phyloP scores from a whole-genome alignment of 306 rosid species.

The Alnus rubra region DNA sequence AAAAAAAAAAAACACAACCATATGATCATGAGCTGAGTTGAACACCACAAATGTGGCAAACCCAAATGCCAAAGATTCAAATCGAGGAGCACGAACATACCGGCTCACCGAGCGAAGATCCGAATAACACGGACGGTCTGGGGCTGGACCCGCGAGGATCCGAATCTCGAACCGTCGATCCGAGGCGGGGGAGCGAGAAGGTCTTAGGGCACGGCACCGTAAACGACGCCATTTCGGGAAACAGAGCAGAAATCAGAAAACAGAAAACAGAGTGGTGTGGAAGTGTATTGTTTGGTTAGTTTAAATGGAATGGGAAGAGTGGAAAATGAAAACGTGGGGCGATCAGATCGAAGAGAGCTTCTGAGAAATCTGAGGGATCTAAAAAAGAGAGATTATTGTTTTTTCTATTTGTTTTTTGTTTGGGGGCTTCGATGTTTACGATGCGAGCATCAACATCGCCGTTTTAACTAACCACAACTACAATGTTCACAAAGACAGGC shows the following conservation, averaged over 20 bases:
- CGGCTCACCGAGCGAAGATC: slow-evolving; percentile 41
- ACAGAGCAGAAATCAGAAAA: slow-evolving; percentile 31
- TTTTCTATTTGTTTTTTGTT: neutral
- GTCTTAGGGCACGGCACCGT: slow-evolving; percentile 62
- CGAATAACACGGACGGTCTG: slow-evolving; percentile 37
- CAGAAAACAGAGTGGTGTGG: neutral
- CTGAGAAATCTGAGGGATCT: slow-evolving; percentile 23
- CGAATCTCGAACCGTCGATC: slow-evolving; percentile 26
- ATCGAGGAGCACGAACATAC: slow-evolving; percentile 24
- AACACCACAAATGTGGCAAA: neutral
- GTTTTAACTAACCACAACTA: slow-evolving; percentile 20
- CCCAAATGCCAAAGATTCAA: slow-evolving; percentile 26
- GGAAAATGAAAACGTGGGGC: neutral
- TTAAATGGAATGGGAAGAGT: neutral
- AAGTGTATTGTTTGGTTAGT: neutral
- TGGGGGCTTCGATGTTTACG: slow-evolving; percentile 41
- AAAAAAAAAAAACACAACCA: neutral
- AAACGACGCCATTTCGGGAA: slow-evolving; percentile 55
- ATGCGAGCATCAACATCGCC: slow-evolving; percentile 31
- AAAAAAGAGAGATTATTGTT: neutral
- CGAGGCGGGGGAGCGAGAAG: slow-evolving; percentile 34
- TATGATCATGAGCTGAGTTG: neutral
- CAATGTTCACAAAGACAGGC: neutral
- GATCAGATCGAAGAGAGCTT: slow-evolving; percentile 15
- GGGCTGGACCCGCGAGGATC: slow-evolving; percentile 33